Evolutionary conservation across 1,284 basidiomycete genomes (phyloP), one percentile per base, ranked within the genome.

Genomic region (Apiotrichum porosum): DNA sequence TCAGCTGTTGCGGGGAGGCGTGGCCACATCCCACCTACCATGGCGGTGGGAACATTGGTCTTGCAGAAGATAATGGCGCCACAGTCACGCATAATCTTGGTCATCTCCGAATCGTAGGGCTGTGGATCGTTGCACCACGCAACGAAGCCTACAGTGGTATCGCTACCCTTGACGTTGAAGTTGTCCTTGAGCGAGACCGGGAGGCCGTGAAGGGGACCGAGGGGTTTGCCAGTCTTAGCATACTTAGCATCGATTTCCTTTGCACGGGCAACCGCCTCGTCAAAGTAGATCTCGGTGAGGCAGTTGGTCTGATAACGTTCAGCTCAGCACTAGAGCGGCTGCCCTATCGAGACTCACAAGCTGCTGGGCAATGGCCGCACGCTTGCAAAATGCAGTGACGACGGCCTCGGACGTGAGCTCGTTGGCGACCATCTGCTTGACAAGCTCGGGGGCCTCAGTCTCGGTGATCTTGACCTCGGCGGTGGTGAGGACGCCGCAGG

Each of bases 281-380:
- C 72, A 50, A 77, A 73, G 47, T 74, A 63, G 48, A 77, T 71
- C 54, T 75, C 73, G 36, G 76, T 61, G 43, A 79, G 28, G 62
- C 75, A 75, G 69, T 77, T 60, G 56, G 74, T 68, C 68, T 72
- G 41, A 12, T 12, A 28, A 28, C 26, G 12, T 28, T 12, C 26
- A 28, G 26, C 13, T 18, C n/a, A n/a, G 18, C 19, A 22, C n/a
- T n/a, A n/a, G n/a, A n/a, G n/a, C n/a, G n/a, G n/a, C n/a, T n/a
- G n/a, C n/a, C n/a, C n/a, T n/a, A 21, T 31, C 24, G 15, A 19
- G 6, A 75, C 83, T 64, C 52, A 88, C 88, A 13, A 88, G 69
- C 65, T 90, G 88, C 51, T 90, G 88, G 0, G 88, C 87, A 42
- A 90, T 72, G 40, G 86, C 77, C 0, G 88, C 85, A 18, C 87